phyloP scores from a whole-genome alignment of 1,139 yeast genomes.

The Candida tropicalis region DNA sequence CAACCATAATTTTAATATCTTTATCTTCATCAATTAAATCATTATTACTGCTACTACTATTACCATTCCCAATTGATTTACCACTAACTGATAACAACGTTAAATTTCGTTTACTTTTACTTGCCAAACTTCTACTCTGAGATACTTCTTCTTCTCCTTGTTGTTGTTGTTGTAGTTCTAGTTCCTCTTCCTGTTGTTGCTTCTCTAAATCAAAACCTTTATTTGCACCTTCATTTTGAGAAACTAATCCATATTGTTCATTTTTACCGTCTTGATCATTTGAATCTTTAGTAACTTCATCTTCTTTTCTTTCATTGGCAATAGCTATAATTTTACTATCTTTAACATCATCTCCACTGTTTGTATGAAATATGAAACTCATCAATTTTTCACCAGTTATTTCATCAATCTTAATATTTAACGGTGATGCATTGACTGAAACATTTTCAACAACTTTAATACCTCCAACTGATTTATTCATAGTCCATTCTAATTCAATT shows the following conservation, averaged over 20 bases:
- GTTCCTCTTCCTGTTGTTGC: too few relatives aligned
- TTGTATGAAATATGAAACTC: constrained; percentile 56
- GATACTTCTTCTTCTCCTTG: neutral
- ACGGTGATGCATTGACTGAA: constrained; percentile 54
- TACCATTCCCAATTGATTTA: constrained; percentile 1
- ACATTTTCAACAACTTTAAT: constrained; percentile 60
- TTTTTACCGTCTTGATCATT: constrained; percentile 12
- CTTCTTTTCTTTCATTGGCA: constrained; percentile 13
- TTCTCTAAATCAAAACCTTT: constrained; percentile 16
- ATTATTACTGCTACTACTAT: neutral
- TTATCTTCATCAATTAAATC: constrained; percentile 21
- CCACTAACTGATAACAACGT: constrained; percentile 10
- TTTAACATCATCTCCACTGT: constrained; percentile 26
- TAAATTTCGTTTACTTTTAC: constrained; percentile 10
- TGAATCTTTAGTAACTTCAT: constrained; percentile 15
- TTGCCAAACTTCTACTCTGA: constrained; percentile 9
- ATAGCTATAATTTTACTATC: constrained; percentile 33
- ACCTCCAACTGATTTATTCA: constrained; percentile 71
- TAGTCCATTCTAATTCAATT: constrained; percentile 59
- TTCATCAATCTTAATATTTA: constrained; percentile 62
- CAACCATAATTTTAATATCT: constrained; percentile 57
- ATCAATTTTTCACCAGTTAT: constrained; percentile 58
- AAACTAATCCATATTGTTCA: constrained; percentile 19
- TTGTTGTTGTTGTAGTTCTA: too few relatives aligned
- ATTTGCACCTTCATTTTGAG: constrained; percentile 18